phyloP scores from a whole-genome alignment of 2,329 filamentous ascomycete genomes.

The Neobulgaria alba region DNA sequence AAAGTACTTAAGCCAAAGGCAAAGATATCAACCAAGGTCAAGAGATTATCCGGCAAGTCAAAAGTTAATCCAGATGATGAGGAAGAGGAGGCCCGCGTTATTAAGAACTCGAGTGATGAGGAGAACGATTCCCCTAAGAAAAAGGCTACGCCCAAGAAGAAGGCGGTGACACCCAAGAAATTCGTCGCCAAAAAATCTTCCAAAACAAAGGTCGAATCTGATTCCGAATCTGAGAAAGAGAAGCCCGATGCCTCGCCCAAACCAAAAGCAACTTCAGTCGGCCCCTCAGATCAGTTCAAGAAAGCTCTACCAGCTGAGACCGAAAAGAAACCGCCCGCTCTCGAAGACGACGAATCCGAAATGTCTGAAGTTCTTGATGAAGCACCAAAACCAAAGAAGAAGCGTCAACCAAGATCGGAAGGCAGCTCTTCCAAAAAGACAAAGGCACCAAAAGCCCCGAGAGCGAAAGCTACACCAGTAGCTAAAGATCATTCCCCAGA shows the following conservation, averaged over 20 bases:
- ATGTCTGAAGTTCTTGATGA: constrained; percentile 76
- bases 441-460: constrained; percentile 33
- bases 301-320: constrained; percentile 19
- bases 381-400: constrained; percentile 48
- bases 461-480: constrained; percentile 32
- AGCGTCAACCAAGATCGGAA: constrained; percentile 25
- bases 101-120: background rate
- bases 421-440: constrained; percentile 24
- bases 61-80: constrained; percentile 1
- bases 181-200: background rate
- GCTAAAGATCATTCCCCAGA: constrained; percentile 45
- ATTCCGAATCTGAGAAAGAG: constrained; percentile 5
- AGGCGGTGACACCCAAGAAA: constrained; percentile 13
- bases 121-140: constrained; percentile 8
- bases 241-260: background rate
- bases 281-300: constrained; percentile 8
- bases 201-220: constrained; percentile 1
- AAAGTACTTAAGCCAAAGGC: background rate
- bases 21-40: background rate
- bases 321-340: background rate
- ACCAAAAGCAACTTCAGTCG: constrained; percentile 7
- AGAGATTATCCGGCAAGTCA: background rate
- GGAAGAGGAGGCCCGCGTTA: constrained; percentile 1
- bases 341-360: constrained; percentile 41
- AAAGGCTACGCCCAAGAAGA: constrained; percentile 4